A percentile compares a stretch with the other conserved stretches of the same genome.
These are phyloP conservation scores for Aspergillus sp. DNA, from an alignment of 2,329 filamentous ascomycete genomes.

Conservation along the genomic window DNA sequence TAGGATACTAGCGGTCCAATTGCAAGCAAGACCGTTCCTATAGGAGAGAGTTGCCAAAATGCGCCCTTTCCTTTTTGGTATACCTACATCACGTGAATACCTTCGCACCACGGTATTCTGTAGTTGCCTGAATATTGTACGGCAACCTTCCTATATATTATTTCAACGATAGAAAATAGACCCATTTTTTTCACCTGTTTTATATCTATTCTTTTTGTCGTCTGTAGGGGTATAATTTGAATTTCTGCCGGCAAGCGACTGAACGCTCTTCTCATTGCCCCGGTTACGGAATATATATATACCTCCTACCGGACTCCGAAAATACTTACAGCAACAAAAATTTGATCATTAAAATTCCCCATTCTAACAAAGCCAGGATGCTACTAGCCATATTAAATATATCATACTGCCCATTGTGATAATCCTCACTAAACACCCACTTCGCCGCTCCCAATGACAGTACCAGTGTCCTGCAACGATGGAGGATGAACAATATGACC, in stretches of 20 bases:
- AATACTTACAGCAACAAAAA: background rate
- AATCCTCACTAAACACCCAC: background rate
- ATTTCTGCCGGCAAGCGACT: background rate
- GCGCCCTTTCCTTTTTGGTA: background rate
- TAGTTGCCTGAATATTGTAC: background rate
- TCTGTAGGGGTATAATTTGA: background rate
- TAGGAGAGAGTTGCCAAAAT: too few relatives aligned
- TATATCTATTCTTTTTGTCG: background rate
- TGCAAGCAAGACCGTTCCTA: too few relatives aligned
- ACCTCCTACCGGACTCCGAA: background rate
- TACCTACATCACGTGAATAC: background rate
- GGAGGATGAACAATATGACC: conserved; percentile 12
- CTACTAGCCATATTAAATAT: background rate
- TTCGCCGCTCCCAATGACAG: background rate
- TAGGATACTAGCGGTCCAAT: too few relatives aligned
- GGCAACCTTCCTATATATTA: background rate
- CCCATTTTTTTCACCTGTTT: background rate
- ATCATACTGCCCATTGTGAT: background rate
- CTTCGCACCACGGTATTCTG: background rate
- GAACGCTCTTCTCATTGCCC: background rate
- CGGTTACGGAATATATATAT: conserved; percentile 1
- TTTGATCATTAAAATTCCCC: background rate
- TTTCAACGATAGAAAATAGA: background rate
- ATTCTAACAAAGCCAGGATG: background rate
- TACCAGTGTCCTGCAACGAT: background rate